Conservation (phyloP, 2,329 filamentous ascomycete species). For the Fusarium pseudoanthophilum region DNA sequence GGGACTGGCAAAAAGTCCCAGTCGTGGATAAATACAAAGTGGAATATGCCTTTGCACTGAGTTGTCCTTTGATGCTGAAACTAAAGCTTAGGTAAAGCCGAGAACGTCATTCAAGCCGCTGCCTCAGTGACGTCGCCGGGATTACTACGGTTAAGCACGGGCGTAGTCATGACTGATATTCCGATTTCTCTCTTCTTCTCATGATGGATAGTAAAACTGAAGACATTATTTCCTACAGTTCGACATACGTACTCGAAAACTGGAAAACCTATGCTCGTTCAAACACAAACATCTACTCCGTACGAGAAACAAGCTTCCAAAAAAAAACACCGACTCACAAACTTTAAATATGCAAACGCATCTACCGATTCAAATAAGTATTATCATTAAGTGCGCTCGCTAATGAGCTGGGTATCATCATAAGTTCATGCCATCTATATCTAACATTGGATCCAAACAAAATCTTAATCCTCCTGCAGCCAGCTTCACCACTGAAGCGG, state of each 20-base stretch:
- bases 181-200: not conserved
- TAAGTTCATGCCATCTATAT: slow-evolving; percentile 15
- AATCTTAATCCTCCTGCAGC: not conserved
- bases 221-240: not conserved
- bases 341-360: slow-evolving; percentile 14
- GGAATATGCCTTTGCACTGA: not conserved
- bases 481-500: slow-evolving; percentile 23
- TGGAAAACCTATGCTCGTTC: not conserved
- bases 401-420: slow-evolving; percentile 32
- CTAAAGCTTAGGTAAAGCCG: slow-evolving; percentile 22
- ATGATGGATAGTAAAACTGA: not conserved
- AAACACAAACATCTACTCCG: not conserved
- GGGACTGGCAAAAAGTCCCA: not conserved
- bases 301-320: not conserved
- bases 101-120: slow-evolving; percentile 45
- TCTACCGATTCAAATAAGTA: slow-evolving; percentile 3
- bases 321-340: not conserved
- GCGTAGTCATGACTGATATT: not conserved
- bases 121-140: slow-evolving; percentile 42
- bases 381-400: slow-evolving; percentile 28
- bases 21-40: not conserved
- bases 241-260: not conserved
- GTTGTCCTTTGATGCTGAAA: not conserved
- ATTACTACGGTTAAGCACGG: slow-evolving; percentile 41
- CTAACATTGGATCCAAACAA: slow-evolving; percentile 1